Percentiles rank a stretch among this genome's conserved stretches.
These are phyloP conservation scores for Clavaria fumosa DNA, from an alignment of 768 basidiomycete genomes.

Conservation along the genomic window DNA sequence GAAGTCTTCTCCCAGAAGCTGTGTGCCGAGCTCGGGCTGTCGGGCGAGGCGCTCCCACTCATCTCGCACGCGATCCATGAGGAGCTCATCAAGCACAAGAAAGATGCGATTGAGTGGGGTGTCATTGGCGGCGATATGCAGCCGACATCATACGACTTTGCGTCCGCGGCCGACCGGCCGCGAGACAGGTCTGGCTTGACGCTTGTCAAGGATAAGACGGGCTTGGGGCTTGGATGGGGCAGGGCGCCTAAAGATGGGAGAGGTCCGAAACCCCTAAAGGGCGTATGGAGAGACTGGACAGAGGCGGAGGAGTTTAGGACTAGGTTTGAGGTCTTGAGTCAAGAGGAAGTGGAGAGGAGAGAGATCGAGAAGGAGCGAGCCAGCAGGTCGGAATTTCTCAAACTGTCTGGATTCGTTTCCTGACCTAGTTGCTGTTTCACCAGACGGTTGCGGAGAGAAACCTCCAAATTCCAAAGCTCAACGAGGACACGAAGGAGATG, in stretches of 20 bases:
- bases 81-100: constrained; percentile 89
- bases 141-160: constrained; percentile 15
- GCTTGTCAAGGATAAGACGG: constrained; percentile 68
- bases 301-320: constrained; percentile 88
- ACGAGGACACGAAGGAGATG: no score
- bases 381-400: constrained; percentile 31
- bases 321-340: constrained; percentile 67
- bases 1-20: constrained; percentile 70
- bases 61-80: constrained; percentile 91
- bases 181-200: constrained; percentile 37
- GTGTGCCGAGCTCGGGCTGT: constrained; percentile 73
- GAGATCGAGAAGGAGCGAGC: constrained; percentile 81
- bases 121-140: constrained; percentile 49
- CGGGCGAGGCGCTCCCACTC: constrained; percentile 77
- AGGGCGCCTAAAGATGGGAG: constrained; percentile 63
- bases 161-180: constrained; percentile 18
- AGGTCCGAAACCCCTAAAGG: constrained; percentile 68
- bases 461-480: constrained; percentile 47
- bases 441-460: constrained; percentile 51
- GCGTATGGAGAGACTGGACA: constrained; percentile 92
- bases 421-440: constrained; percentile 7
- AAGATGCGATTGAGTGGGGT: constrained; percentile 89
- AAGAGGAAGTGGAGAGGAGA: constrained; percentile 84
- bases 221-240: constrained; percentile 61
- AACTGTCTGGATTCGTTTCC: background rate